Conservation (phyloP, 1,284 basidiomycete species). For the Ustilago loliicola region DNA sequence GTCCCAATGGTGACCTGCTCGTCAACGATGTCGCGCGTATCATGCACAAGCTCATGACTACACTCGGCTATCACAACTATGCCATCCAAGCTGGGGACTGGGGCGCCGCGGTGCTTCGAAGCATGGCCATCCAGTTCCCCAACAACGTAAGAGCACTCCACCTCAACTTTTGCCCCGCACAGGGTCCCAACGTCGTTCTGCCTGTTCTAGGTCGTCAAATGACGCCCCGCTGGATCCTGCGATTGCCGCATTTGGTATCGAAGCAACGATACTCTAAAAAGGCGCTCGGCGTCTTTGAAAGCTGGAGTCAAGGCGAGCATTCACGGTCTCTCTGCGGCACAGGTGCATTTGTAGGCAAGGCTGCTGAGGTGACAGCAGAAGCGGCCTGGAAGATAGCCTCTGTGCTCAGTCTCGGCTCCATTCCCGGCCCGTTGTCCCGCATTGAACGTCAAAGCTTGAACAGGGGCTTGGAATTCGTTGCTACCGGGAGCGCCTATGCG, state of each 20-base stretch:
- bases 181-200: conserved; percentile 43
- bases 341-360: conserved; percentile 10
- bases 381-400: conserved; percentile 23
- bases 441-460: conserved; percentile 52
- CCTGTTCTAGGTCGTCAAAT: conserved; percentile 31
- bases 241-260: conserved; percentile 24
- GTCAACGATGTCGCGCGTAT: conserved; percentile 56
- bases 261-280: conserved; percentile 31
- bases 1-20: conserved; percentile 55
- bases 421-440: conserved; percentile 50
- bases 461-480: conserved; percentile 51
- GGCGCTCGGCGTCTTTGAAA: conserved; percentile 28
- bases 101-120: conserved; percentile 46
- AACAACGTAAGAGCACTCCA: conserved; percentile 47
- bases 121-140: conserved; percentile 44
- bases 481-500: conserved; percentile 60
- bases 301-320: conserved; percentile 23
- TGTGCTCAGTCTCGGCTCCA: conserved; percentile 27
- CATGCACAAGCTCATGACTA: conserved; percentile 59
- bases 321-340: conserved; percentile 18
- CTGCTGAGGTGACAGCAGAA: conserved; percentile 17
- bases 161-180: conserved; percentile 57
- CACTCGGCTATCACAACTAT: conserved; percentile 55
- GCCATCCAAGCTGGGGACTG: conserved; percentile 62
- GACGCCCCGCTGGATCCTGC: conserved; percentile 38